A percentile compares a stretch with the other conserved stretches of the same genome.
Evolutionary conservation across 495 filamentous ascomycete genomes (phyloP).

Genomic region (Penicillium desertorum): DNA sequence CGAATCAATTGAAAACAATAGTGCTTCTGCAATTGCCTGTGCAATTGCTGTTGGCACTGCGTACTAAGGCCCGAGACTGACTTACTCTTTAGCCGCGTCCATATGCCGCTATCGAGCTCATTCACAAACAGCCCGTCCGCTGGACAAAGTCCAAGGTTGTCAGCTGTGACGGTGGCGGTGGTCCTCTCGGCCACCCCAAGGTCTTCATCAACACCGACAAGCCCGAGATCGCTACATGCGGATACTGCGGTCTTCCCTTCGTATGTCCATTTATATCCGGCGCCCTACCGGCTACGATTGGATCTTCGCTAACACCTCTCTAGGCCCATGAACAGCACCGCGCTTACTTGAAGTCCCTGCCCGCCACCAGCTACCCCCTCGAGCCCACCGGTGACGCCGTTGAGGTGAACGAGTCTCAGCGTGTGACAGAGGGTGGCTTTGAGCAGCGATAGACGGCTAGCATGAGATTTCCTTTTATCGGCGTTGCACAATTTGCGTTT

Average conservation of each 20-base stretch:
- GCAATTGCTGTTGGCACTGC: conserved; percentile 10
- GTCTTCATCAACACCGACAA: conserved; percentile 99
- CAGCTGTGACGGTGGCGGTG: conserved; percentile 90
- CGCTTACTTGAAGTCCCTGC: conserved; percentile 74
- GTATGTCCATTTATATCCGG: conserved; percentile 54
- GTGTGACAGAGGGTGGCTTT: conserved; percentile 51
- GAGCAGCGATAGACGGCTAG: conserved; percentile 50
- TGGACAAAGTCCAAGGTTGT: conserved; percentile 83
- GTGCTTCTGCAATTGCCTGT: neutral
- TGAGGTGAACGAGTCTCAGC: conserved; percentile 55
- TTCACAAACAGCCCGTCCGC: conserved; percentile 90
- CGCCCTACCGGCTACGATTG: neutral
- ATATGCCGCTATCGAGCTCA: conserved; percentile 86
- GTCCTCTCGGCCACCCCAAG: conserved; percentile 83
- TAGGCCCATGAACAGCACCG: conserved; percentile 87
- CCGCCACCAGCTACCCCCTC: conserved; percentile 75
- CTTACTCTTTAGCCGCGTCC: conserved; percentile 68
- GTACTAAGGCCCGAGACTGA: conserved; percentile 13
- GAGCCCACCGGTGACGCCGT: conserved; percentile 48
- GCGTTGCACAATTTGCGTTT: conserved; percentile 44
- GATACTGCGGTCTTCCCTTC: conserved; percentile 93
- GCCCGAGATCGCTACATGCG: conserved; percentile 84
- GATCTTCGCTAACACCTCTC: conserved; percentile 4
- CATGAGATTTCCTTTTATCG: conserved; percentile 38
- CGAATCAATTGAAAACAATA: conserved; percentile 28